Conservation (phyloP, 2,329 filamentous ascomycete genomes). For the Exutisphaerella laricina region DNA sequence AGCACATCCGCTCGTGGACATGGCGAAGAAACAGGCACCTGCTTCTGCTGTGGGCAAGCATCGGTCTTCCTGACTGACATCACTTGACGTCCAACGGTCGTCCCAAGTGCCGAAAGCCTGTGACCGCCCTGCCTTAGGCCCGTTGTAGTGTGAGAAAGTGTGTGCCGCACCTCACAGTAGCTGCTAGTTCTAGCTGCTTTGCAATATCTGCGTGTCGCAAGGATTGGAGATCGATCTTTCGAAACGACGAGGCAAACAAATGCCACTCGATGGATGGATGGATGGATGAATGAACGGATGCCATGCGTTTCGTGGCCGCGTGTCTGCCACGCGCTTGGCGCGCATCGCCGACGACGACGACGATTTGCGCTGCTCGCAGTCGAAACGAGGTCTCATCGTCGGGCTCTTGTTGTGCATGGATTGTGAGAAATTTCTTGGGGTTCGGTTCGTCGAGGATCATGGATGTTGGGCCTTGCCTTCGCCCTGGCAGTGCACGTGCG, state of each 20-base stretch:
- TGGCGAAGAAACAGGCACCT: no score
- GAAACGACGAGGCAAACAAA: conserved; percentile 1
- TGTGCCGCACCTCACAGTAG: conserved; percentile 13
- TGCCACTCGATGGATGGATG: not conserved
- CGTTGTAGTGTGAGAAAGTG: conserved; percentile 6
- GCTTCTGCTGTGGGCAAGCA: conserved; percentile 18
- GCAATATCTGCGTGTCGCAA: conserved; percentile 14
- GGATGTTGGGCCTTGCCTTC: conserved; percentile 9
- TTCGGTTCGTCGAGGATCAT: conserved; percentile 16
- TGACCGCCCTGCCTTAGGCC: conserved; percentile 13
- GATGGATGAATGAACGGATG: no score
- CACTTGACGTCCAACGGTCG: conserved; percentile 19
- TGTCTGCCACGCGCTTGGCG: conserved; percentile 1
- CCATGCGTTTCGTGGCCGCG: not conserved
- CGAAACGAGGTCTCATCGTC: conserved; percentile 12
- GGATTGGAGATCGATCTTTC: conserved; percentile 16
- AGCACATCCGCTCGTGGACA: conserved; percentile 8
- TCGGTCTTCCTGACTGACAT: conserved; percentile 16
- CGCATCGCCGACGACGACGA: not conserved
- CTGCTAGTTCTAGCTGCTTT: conserved; percentile 11
- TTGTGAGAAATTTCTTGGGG: conserved; percentile 21
- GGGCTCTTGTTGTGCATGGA: conserved; percentile 12
- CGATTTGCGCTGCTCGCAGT: not conserved
- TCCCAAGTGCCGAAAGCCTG: conserved; percentile 22
- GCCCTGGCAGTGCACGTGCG: conserved; percentile 17